Evolutionary conservation across 257 asterid species (phyloP).

Genomic region (Nicotiana knightiana): DNA sequence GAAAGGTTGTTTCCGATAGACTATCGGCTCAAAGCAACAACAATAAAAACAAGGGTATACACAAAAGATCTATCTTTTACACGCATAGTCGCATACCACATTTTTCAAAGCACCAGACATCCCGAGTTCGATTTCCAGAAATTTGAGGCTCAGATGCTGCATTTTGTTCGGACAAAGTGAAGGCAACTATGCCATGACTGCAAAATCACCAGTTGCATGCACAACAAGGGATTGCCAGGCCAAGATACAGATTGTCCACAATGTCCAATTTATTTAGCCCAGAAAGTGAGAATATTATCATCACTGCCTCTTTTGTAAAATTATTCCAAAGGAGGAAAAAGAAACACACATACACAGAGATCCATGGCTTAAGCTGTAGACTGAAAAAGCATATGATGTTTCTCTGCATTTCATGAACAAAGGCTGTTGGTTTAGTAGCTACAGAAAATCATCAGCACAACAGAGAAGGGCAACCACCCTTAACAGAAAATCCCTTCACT

Average conservation of each 20-base stretch:
- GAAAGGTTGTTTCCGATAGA: too few species aligned
- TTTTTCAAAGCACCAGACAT: too few species aligned
- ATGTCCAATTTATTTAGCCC: conserved; percentile 1
- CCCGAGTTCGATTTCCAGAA: too few species aligned
- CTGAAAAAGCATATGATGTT: too few species aligned
- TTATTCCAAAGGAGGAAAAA: not conserved
- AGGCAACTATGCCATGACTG: not conserved
- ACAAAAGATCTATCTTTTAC: too few species aligned
- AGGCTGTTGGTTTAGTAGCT: not conserved
- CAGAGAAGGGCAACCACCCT: conserved; percentile 35
- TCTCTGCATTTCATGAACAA: too few species aligned
- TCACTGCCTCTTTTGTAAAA: conserved; percentile 12
- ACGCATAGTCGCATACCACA: too few species aligned
- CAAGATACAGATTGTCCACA: conserved; percentile 18
- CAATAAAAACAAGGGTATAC: too few species aligned
- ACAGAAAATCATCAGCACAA: conserved; percentile 17
- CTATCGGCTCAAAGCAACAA: too few species aligned
- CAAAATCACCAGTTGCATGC: not conserved
- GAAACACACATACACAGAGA: not conserved
- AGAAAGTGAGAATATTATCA: not conserved
- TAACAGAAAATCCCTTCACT: conserved; percentile 15
- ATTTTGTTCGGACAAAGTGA: not conserved
- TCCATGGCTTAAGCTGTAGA: too few species aligned
- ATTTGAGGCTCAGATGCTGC: not conserved
- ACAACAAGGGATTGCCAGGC: conserved; percentile 15